These are phyloP conservation scores for Klebsormidium nitens DNA, from an alignment of 139 green algal species.

Conservation along the genomic window DNA sequence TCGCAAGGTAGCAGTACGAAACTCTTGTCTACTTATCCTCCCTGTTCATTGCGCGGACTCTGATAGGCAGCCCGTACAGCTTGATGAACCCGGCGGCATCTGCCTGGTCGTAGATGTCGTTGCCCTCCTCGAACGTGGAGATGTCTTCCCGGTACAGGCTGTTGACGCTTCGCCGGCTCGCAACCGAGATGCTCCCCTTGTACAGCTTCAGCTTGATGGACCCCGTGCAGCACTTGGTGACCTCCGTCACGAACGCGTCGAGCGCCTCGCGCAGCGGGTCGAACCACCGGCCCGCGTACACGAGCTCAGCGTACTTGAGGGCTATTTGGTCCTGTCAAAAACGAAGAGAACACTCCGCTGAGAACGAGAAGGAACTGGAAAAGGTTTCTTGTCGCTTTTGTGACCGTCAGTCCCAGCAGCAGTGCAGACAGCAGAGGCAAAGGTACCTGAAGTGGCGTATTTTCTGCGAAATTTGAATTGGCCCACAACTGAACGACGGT, in stretches of 20 bases:
- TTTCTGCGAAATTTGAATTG: no score
- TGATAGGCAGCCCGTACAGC: constrained; percentile 49
- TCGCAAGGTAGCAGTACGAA: no score
- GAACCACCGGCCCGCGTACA: constrained; percentile 41
- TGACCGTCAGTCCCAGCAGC: no score
- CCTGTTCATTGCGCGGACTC: constrained; percentile 33
- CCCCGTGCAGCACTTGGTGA: constrained; percentile 47
- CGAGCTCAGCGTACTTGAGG: constrained; percentile 42
- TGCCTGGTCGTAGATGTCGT: constrained; percentile 64
- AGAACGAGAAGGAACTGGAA: no score
- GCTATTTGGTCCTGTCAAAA: constrained; percentile 34
- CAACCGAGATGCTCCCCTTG: constrained; percentile 82
- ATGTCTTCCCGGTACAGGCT: constrained; percentile 75
- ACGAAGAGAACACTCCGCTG: background rate
- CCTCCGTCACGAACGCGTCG: constrained; percentile 39
- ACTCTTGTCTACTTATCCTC: constrained; percentile 24
- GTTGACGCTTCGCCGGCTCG: constrained; percentile 60
- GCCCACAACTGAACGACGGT: no score
- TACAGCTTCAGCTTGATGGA: constrained; percentile 89
- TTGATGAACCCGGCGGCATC: constrained; percentile 93
- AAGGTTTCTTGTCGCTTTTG: no score
- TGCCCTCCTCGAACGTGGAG: constrained; percentile 94
- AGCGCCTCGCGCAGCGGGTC: constrained; percentile 36
- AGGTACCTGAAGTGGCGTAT: no score
- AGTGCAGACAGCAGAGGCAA: no score